Conservation (phyloP, 148 eudicot genomes). For the Camellia granthamiana region DNA sequence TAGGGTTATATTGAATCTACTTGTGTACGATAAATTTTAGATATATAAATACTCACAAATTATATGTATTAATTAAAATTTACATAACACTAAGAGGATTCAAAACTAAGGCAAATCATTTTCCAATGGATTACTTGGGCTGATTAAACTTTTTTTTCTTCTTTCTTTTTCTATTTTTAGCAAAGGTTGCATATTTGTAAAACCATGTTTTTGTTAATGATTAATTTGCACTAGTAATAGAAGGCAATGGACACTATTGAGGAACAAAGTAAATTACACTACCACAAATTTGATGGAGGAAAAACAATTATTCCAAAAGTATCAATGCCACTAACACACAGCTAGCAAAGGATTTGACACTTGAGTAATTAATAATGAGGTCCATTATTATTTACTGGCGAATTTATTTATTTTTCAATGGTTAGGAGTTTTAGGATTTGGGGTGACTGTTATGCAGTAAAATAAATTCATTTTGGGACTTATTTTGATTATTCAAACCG, state of each 20-base stretch:
- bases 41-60: too few species aligned
- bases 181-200: not conserved
- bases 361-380: not conserved
- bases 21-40: too few species aligned
- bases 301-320: slow-evolving; percentile 11
- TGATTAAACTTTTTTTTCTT: not conserved
- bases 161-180: not conserved
- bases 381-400: too few species aligned
- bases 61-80: too few species aligned
- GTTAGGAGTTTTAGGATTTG: too few species aligned
- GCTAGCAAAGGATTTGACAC: slow-evolving; percentile 4
- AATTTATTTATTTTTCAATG: too few species aligned
- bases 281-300: not conserved
- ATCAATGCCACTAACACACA: not conserved
- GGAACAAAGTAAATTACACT: not conserved
- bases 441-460: too few species aligned
- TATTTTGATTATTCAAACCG: too few species aligned
- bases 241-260: not conserved
- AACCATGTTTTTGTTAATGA: not conserved
- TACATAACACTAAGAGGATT: too few species aligned
- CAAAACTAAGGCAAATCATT: too few species aligned
- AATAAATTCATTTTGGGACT: not conserved
- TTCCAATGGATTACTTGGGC: too few species aligned
- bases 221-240: not conserved
- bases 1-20: too few species aligned